A percentile compares a stretch with the other conserved stretches of the same genome.
Conservation (phyloP, 148 eudicot species). For the Camellia japonica region DNA sequence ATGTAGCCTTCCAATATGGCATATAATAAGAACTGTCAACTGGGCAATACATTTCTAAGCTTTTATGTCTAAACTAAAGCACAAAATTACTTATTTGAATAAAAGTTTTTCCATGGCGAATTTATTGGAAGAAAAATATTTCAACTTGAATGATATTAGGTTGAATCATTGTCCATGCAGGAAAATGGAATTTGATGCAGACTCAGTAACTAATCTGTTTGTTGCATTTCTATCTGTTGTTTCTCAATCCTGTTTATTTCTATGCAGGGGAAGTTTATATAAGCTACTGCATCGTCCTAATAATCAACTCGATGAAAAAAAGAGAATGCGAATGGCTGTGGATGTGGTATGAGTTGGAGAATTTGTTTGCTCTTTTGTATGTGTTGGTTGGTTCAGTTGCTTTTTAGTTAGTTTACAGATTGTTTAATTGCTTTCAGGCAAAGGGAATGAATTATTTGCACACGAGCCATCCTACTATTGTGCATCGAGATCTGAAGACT, state of each 20-base stretch:
- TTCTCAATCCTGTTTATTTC: constrained; percentile 3
- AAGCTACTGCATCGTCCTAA: constrained; percentile 82
- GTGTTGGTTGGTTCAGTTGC: constrained; percentile 10
- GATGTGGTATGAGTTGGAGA: constrained; percentile 71
- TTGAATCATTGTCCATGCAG: neutral
- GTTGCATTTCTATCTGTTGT: neutral
- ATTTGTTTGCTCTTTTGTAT: neutral
- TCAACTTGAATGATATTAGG: neutral
- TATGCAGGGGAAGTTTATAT: constrained; percentile 87
- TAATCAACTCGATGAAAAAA: constrained; percentile 72
- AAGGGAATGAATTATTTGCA: constrained; percentile 99
- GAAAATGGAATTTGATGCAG: neutral
- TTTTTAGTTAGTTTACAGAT: constrained; percentile 3
- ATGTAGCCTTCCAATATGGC: no score
- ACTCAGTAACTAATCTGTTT: constrained; percentile 1
- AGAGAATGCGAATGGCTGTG: constrained; percentile 88
- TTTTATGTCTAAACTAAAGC: neutral
- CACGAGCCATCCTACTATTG: constrained; percentile 82
- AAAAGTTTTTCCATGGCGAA: neutral
- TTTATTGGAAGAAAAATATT: neutral
- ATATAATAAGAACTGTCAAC: constrained; percentile 1
- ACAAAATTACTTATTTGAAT: neutral
- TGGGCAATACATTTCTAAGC: neutral
- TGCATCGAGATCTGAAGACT: constrained; percentile 95
- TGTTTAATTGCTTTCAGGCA: constrained; percentile 53